A percentile compares a stretch with the other conserved stretches of the same genome.
phyloP scores from a whole-genome alignment of 73 alveolate species.

The Stentor coeruleus region DNA sequence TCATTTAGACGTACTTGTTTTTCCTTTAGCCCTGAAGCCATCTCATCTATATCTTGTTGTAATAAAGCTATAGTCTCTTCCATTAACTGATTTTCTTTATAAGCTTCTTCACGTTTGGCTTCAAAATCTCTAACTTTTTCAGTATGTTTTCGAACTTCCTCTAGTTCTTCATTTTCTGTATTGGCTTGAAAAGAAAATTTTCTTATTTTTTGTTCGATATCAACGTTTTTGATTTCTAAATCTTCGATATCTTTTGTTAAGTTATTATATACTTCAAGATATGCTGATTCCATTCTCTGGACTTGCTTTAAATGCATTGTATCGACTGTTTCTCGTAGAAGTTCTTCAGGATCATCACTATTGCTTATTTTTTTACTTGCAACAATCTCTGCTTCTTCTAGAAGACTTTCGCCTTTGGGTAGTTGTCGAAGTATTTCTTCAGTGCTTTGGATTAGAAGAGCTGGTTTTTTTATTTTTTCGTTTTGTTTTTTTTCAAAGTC shows the following conservation, averaged over 20 bases:
- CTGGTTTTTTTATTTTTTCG: not conserved
- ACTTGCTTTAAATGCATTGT: conserved; percentile 9
- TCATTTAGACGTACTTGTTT: not conserved
- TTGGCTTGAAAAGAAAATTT: not conserved
- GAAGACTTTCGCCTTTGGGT: conserved; percentile 9
- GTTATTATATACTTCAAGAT: not conserved
- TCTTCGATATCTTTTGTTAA: not conserved
- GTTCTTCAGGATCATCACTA: not conserved
- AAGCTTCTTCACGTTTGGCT: not conserved
- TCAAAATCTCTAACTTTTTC: not conserved
- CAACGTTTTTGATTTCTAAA: not conserved
- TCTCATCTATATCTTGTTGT: not conserved
- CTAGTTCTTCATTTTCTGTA: conserved; percentile 13
- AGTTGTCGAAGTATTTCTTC: conserved; percentile 6
- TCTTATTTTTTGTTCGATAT: not conserved
- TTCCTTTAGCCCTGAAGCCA: not conserved
- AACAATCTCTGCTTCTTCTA: conserved; percentile 23
- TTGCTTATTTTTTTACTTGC: not conserved
- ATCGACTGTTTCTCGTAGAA: not conserved
- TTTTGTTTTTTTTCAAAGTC: not conserved
- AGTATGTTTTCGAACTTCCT: not conserved
- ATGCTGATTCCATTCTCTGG: not conserved
- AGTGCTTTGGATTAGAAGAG: not conserved
- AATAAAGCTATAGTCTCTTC: not conserved
- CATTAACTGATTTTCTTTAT: not conserved